Percentiles rank a stretch among this genome's conserved stretches.
Evolutionary conservation across 768 basidiomycete species (phyloP).

Genomic region (Trametes sanguinea): DNA sequence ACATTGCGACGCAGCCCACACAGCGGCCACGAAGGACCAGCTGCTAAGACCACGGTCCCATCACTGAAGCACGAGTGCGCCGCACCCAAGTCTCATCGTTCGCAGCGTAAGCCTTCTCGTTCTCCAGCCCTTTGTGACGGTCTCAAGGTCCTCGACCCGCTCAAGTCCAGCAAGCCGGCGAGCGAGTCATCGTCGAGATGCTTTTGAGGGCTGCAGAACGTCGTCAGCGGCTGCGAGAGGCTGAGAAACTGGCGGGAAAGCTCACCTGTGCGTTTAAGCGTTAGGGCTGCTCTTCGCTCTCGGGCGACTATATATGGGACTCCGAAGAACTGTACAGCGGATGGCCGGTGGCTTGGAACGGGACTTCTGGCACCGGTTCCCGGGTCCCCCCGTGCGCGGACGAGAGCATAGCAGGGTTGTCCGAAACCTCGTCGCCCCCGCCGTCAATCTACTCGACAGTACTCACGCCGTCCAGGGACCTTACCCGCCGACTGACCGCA

Average conservation of each 20-base stretch:
- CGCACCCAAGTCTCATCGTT: constrained; percentile 92
- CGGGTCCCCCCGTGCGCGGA: constrained; percentile 22
- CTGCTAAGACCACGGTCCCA: constrained; percentile 44
- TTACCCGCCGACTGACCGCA: constrained; percentile 32
- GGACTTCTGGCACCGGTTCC: constrained; percentile 26
- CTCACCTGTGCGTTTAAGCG: constrained; percentile 68
- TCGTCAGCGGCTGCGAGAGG: constrained; percentile 23
- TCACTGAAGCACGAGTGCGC: constrained; percentile 44
- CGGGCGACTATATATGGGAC: constrained; percentile 26
- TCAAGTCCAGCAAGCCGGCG: constrained; percentile 63
- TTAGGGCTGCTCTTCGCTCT: constrained; percentile 34
- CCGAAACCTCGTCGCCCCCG: constrained; percentile 21
- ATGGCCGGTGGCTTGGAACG: constrained; percentile 30
- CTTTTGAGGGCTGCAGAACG: constrained; percentile 64
- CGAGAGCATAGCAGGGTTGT: constrained; percentile 1
- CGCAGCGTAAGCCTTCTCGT: constrained; percentile 36
- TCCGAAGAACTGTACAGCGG: constrained; percentile 38
- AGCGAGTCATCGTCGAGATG: constrained; percentile 86
- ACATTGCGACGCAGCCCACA: constrained; percentile 84
- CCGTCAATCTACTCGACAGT: constrained; percentile 24
- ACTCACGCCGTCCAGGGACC: constrained; percentile 23
- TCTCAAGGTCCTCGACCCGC: constrained; percentile 86
- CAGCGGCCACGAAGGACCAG: constrained; percentile 64
- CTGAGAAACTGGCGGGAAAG: constrained; percentile 6
- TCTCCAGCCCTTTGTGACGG: constrained; percentile 85